Conservation (phyloP, 768 basidiomycete genomes). For the Ramaria rubella region DNA sequence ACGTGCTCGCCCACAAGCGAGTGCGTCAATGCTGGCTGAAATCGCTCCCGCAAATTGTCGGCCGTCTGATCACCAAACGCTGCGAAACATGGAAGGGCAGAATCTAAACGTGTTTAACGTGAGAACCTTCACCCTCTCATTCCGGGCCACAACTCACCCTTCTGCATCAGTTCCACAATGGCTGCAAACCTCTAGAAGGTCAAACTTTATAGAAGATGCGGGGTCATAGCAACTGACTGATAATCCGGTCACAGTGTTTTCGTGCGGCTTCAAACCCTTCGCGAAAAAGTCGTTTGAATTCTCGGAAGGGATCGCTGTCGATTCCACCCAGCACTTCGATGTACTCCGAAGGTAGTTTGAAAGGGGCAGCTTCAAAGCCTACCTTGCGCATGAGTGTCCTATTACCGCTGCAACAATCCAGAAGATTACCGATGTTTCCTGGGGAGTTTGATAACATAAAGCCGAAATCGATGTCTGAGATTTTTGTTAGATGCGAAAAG, state of each 20-base stretch:
- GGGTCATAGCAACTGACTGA: slow-evolving; percentile 50
- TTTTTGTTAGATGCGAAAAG: slow-evolving; percentile 6
- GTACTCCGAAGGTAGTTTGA: slow-evolving; percentile 93
- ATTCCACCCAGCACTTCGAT: slow-evolving; percentile 91
- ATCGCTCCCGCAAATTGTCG: slow-evolving; percentile 80
- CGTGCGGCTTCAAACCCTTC: slow-evolving; percentile 91
- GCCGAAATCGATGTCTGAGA: slow-evolving; percentile 85
- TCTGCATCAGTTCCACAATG: slow-evolving; percentile 97
- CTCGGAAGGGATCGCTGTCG: slow-evolving; percentile 63
- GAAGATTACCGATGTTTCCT: slow-evolving; percentile 69
- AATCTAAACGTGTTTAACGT: slow-evolving; percentile 50
- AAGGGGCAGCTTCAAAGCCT: slow-evolving; percentile 93
- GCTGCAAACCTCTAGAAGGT: slow-evolving; percentile 28
- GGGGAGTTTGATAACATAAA: slow-evolving; percentile 97
- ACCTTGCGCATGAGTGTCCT: neutral
- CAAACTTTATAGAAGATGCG: slow-evolving; percentile 22
- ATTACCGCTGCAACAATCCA: neutral
- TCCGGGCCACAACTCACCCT: slow-evolving; percentile 43
- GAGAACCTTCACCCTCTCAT: neutral
- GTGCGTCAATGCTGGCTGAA: slow-evolving; percentile 87
- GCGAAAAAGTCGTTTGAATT: slow-evolving; percentile 83
- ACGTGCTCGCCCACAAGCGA: slow-evolving; percentile 78
- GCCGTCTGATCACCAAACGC: slow-evolving; percentile 90
- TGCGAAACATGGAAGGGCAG: slow-evolving; percentile 83
- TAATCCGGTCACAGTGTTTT: slow-evolving; percentile 94